A percentile compares a stretch with the other conserved stretches of the same genome.
These are phyloP conservation scores for Phycomyces nitens DNA, from an alignment of 192 early-diverging fungal species.

Conservation along the genomic window DNA sequence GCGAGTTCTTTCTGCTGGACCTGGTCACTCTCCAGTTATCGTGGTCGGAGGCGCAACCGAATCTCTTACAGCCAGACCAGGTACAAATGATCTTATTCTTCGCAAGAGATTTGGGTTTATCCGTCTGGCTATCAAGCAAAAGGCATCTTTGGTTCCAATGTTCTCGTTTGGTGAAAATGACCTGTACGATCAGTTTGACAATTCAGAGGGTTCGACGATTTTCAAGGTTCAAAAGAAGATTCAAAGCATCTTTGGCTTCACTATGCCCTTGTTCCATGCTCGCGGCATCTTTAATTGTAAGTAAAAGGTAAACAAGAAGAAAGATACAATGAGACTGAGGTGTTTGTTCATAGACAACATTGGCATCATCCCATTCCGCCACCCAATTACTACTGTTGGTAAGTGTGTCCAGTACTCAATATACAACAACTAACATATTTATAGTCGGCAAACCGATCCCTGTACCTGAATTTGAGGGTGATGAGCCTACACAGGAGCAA, in stretches of 20 bases:
- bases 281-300: slow-evolving; percentile 85
- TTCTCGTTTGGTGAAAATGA: slow-evolving; percentile 95
- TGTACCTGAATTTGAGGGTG: slow-evolving; percentile 38
- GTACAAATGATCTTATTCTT: slow-evolving; percentile 64
- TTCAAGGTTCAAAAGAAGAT: slow-evolving; percentile 65
- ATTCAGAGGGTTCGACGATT: slow-evolving; percentile 55
- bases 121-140: slow-evolving; percentile 76
- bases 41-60: slow-evolving; percentile 93
- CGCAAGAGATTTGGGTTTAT: slow-evolving; percentile 86
- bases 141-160: slow-evolving; percentile 78
- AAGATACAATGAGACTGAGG: not conserved
- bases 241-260: slow-evolving; percentile 65
- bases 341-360: slow-evolving; percentile 39
- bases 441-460: slow-evolving; percentile 66
- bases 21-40: slow-evolving; percentile 66
- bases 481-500: slow-evolving; percentile 51
- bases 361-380: slow-evolving; percentile 51
- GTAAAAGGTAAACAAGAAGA: not conserved
- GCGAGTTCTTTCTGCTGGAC: slow-evolving; percentile 64
- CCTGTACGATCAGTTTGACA: slow-evolving; percentile 74
- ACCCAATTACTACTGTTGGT: slow-evolving; percentile 38
- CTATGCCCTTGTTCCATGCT: slow-evolving; percentile 76
- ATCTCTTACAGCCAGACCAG: slow-evolving; percentile 62
- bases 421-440: not conserved
- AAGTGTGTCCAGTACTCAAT: not conserved